phyloP scores from a whole-genome alignment of 2,329 filamentous ascomycete genomes.

The Claviceps sp. region DNA sequence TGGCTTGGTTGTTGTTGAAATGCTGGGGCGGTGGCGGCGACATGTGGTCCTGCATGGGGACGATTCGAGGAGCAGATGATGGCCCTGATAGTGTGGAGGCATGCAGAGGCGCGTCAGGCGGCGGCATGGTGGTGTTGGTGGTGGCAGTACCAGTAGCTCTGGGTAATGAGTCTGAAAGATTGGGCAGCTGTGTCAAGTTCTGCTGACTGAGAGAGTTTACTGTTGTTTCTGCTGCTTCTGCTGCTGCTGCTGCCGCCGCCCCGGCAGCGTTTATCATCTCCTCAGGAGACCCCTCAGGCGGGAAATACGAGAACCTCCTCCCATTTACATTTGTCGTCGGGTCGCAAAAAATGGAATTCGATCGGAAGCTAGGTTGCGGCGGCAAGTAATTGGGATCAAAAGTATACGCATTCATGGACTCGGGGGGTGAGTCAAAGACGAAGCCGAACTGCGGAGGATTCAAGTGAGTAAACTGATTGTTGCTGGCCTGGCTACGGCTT shows the following conservation, averaged over 20 bases:
- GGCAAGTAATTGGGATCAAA: constrained; percentile 29
- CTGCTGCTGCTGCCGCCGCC: constrained; percentile 15
- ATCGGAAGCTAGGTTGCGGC: constrained; percentile 44
- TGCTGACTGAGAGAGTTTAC: constrained; percentile 13
- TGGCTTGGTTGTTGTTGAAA: constrained; percentile 1
- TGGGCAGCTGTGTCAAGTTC: constrained; percentile 24
- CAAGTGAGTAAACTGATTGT: constrained; percentile 25
- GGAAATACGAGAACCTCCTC: constrained; percentile 50
- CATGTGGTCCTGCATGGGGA: constrained; percentile 16
- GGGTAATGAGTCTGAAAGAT: constrained; percentile 30
- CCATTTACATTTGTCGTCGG: constrained; percentile 41
- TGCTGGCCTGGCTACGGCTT: constrained; percentile 10
- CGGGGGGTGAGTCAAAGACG: constrained; percentile 42
- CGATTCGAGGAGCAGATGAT: constrained; percentile 13
- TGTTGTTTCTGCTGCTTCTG: constrained; percentile 15
- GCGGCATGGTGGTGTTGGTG: constrained; percentile 22
- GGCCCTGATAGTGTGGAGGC: constrained; percentile 14
- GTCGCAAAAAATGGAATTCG: constrained; percentile 52
- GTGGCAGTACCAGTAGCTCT: constrained; percentile 1
- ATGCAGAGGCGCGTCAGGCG: constrained; percentile 19
- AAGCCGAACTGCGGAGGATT: constrained; percentile 43
- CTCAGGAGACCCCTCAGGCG: constrained; percentile 34
- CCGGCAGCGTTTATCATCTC: constrained; percentile 18
- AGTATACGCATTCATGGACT: constrained; percentile 34
- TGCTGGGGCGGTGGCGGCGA: constrained; percentile 16